Evolutionary conservation across 441 rosid genomes (phyloP), one percentile per base, ranked within the genome.

Genomic region (Hura crepitans): DNA sequence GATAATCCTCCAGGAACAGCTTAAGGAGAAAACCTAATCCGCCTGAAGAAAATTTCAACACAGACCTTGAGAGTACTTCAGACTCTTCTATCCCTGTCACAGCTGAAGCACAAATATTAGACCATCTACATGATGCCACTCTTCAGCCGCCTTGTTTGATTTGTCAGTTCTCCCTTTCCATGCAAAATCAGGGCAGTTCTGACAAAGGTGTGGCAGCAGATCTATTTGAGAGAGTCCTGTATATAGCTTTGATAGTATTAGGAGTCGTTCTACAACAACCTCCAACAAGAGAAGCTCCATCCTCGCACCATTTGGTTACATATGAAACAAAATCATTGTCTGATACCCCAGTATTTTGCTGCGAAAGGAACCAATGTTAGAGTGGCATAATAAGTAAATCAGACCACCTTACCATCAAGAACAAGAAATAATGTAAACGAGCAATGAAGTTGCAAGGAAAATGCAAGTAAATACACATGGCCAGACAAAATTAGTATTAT

Each of bases 201-300:
- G 20, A 65, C 62, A 23, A 50, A 57, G 66, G 60, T 43, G 20
- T 33, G 27, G 53, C 54, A 56, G 72, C 33, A 45, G 73, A 59
- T 75, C 77, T 81, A 4, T 28, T 76, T 50, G 82, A 61, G 67
- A 93, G 84, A 17, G 78, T 78, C 72, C 67, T 69, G 81, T 76
- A 81, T 58, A 90, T 87, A 66, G 83, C 92, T 78, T 80, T 81
- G 79, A 89, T 89, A 27, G 94, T 90, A 68, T 81, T 42, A 25
- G 98, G 96, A 67, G 94, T 90, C 17, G 94, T 93, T 77, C 98
- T 84, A 74, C 97, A 93, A 71, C 98, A 90, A 35, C 94, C 96
- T 54, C 96, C 97, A 14, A 90, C 80, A 12, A 93, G 87, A 23
- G 88, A 87, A 74, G 91, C 96, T 47, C 97, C 97, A 25, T 53